Evolutionary conservation across 1,284 basidiomycete species (phyloP), one percentile per base, ranked within the genome.

Genomic region (Ceratobasidium theobromae): DNA sequence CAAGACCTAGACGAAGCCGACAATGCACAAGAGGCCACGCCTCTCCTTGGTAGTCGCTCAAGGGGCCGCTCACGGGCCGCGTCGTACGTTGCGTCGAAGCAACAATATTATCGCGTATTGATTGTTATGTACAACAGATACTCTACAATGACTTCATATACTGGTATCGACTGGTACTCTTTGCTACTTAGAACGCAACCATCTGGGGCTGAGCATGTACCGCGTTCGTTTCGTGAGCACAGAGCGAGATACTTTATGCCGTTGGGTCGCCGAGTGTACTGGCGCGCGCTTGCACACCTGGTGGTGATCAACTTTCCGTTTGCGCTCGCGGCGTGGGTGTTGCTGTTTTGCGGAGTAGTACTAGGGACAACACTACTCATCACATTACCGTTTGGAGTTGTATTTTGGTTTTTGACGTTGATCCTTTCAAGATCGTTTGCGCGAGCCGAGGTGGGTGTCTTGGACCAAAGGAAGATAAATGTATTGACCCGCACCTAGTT

Each of bases 281-380:
- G 86, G 70, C 75, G 78, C 32, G 78, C 88, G 0, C 75, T 88
- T 18, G 80, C 87, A 53, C 89, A 91, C 72, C 78, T 91, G 16
- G 72, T 84, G 55, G 76, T 87, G 21, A 57, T 91, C 69, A 91
- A 91, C 75, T 89, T 91, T 71, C 88, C 88, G 0, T 90, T 83
- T 72, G 87, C 87, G 9, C 76, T 91, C 25, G 62, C 65, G 16
- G 85, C 87, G 14, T 91, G 86, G 85, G 72, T 89, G 3, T 91
- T 85, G 74, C 78, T 89, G 4, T 89, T 91, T 70, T 84, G 88
- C 23, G 87, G 90, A 72, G 91, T 89, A 0, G 75, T 91, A 75
- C 88, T 90, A 71, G 89, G 89, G 8, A 91, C 89, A 27, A 88
- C 86, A 0, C 80, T 89, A 18, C 80, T 91, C 18, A 81, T 91